Evolutionary conservation across 2,329 filamentous ascomycete genomes (phyloP).

Genomic region (Phyllosticta paracitricarpa): DNA sequence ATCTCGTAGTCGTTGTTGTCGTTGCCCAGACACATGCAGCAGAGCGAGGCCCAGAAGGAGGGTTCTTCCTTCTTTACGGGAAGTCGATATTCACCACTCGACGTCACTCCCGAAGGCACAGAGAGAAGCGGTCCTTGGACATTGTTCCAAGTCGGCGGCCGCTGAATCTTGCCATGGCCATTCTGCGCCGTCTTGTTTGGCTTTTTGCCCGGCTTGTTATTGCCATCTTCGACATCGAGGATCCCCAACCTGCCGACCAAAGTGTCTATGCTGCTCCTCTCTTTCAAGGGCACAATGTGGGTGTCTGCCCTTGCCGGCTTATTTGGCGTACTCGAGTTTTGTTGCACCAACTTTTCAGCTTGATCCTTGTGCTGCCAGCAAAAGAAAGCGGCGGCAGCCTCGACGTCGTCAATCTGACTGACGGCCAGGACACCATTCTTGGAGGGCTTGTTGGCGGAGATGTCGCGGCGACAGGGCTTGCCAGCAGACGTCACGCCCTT

Average conservation of each 20-base stretch:
- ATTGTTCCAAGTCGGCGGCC: constrained; percentile 36
- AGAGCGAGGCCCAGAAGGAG: constrained; percentile 34
- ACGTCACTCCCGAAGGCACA: constrained; percentile 30
- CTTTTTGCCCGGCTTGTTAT: constrained; percentile 4
- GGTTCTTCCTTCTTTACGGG: constrained; percentile 16
- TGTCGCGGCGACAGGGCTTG: constrained; percentile 67
- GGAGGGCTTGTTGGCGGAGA: constrained; percentile 41
- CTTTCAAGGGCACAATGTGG: constrained; percentile 47
- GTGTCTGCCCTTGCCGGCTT: constrained; percentile 19
- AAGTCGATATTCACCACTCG: not conserved
- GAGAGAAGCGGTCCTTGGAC: constrained; percentile 36
- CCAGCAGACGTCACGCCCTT: constrained; percentile 75
- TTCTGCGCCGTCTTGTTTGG: constrained; percentile 15
- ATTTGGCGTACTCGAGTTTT: constrained; percentile 9
- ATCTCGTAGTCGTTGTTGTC: constrained; percentile 35
- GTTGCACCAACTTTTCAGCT: constrained; percentile 37
- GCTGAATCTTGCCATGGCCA: constrained; percentile 17
- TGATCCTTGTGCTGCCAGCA: constrained; percentile 97
- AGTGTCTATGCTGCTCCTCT: constrained; percentile 75
- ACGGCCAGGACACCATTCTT: constrained; percentile 33
- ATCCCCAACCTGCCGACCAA: constrained; percentile 70
- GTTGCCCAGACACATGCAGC: constrained; percentile 24
- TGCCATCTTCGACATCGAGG: constrained; percentile 47
- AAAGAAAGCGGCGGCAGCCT: constrained; percentile 55
- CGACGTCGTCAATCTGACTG: constrained; percentile 40